Evolutionary conservation across 2,329 filamentous ascomycete species (phyloP), one percentile per base, ranked within the genome.

Genomic region (Penicillium thymicola): DNA sequence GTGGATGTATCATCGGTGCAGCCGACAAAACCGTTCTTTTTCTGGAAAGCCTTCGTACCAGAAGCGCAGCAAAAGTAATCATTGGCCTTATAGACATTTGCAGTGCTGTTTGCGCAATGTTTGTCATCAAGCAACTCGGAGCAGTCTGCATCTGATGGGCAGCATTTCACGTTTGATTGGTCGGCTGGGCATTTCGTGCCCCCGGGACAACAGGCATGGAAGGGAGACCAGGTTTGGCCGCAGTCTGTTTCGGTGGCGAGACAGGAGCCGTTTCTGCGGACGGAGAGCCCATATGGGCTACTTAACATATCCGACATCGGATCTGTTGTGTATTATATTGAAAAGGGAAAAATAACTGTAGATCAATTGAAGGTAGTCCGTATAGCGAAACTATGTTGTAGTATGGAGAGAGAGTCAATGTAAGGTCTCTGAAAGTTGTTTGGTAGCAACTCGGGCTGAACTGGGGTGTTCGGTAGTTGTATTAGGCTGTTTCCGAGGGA

Each of bases 1-100:
- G 54, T 42, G 6, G 59, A 51, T 10, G 51, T 40, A 13, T 50
- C 55, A 28, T 61, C 42, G 1, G 59, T 45, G 34, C 63, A 65
- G 32, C 63, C 63, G 4, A 65, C 61, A 44, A 45, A 55, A 16
- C 40, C 11, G 14, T 46, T 14, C 41, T 51, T 14, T 27, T 41
- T 25, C 54, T 51, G 45, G 43, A 65, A 65, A 2, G 55, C 64
- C n/a, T 46, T 46, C 8, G 30, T 34, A 1, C 48, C 61, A 4
- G 49, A 28, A 13, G 60, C 55, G 18, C 67, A 69, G 42, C 67
- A 69, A 36, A 69, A 69, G 23, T 55, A 67, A 11, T 58, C 64
- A 6, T 51, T 49, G 5, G 62, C 61, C 18, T 68, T 52, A 16
- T 64, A 70, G 41, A 70, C 32, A n/a, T 58, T 60, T 23, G 58